phyloP scores from a whole-genome alignment of 2,329 filamentous ascomycete genomes.

The Trichophyton benhamiae region DNA sequence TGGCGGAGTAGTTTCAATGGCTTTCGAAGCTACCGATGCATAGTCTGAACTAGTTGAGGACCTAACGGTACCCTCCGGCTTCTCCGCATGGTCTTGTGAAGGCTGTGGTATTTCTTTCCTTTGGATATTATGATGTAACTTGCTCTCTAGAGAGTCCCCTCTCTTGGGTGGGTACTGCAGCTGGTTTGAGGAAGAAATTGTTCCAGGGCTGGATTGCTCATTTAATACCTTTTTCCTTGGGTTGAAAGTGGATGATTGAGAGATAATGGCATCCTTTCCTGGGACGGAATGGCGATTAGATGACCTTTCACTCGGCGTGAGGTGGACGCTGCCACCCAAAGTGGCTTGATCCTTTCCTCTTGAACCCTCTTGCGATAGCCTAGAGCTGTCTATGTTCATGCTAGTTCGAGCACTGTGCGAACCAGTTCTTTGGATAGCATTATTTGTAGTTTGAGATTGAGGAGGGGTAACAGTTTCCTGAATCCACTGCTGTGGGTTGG shows the following conservation, averaged over 20 bases:
- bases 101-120: conserved; percentile 50
- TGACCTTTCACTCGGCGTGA: conserved; percentile 6
- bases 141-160: conserved; percentile 46
- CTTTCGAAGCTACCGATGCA: conserved; percentile 3
- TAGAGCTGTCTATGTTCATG: neutral
- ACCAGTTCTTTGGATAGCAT: neutral
- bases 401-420: neutral
- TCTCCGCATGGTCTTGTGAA: conserved; percentile 12
- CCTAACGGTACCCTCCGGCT: conserved; percentile 5
- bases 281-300: conserved; percentile 17
- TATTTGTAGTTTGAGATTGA: neutral
- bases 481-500: conserved; percentile 20
- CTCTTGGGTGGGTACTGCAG: conserved; percentile 39
- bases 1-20: conserved; percentile 6
- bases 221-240: conserved; percentile 1
- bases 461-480: conserved; percentile 17
- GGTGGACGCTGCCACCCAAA: neutral
- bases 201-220: neutral
- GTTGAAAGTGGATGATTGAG: neutral
- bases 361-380: neutral
- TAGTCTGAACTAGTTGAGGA: conserved; percentile 4
- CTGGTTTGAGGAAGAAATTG: conserved; percentile 12
- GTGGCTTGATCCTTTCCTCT: neutral
- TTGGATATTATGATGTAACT: conserved; percentile 41
- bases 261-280: neutral